Base-by-base conservation (phyloP, 345 rosid genomes). In the Cochlearia excelsa region DNA sequence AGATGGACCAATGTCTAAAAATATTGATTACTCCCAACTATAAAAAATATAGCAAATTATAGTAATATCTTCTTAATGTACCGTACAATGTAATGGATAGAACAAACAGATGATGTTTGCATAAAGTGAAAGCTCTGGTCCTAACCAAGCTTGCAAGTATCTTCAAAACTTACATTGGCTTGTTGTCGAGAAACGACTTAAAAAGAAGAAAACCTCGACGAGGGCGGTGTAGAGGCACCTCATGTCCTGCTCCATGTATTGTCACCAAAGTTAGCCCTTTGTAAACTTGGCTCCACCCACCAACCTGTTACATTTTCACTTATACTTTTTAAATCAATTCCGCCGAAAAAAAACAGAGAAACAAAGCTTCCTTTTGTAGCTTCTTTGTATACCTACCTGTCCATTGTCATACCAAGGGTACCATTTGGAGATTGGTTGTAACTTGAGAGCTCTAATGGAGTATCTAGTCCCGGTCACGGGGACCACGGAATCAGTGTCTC, bases 201-300 rank as follows among this genome's bases (percentile, higher is more conserved):
- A 92, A 92, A 71, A 88, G 86, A 76, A 84, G 80, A 61, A 83
- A 92, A 26, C 84, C 93, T 72, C 82, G 81, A 30, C 95, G 85
- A 11, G 98, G 97, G 1, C 90, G 84, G 66, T 55, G 84, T 41
- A 88, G 84, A 0, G 98, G 97, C 42, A 88, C 98, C 59, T 92
- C 97, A 1, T 92, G 97, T 10, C 98, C 98, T 46, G 98, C 95
- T 64, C 96, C 97, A 3, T 75, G 82, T 26, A 92, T 85, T n/a
- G 93, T 80, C 2, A 92, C 90, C 5, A 88, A 75, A n/a, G 98
- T 84, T 61, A 39, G 43, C 3, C 43, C 43, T 7, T 39, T 39
- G 43, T 39, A 39, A 39, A 39, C 43, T 39, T 39, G 43, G 43
- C 43, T 39, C 43, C 43, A 39, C 9, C 98, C 96, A 7, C 95